phyloP scores from a whole-genome alignment of 768 basidiomycete species.

The Naganishia vaughanmartiniae region DNA sequence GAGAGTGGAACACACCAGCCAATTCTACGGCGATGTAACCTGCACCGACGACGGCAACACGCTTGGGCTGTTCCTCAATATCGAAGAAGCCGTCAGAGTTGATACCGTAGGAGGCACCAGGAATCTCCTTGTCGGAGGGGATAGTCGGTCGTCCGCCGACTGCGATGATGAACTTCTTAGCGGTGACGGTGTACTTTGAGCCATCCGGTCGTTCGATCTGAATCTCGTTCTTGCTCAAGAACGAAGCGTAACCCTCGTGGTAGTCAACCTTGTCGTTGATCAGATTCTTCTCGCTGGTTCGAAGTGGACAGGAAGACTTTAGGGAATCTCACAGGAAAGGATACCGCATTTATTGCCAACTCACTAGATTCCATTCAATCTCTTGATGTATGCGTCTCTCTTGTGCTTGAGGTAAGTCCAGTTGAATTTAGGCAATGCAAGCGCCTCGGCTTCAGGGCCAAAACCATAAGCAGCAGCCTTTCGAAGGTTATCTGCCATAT shows the following conservation, averaged over 20 bases:
- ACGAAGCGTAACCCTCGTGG: constrained; percentile 71
- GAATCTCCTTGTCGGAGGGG: constrained; percentile 74
- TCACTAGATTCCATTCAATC: constrained; percentile 66
- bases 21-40: constrained; percentile 98
- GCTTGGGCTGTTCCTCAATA: constrained; percentile 81
- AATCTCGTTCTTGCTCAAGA: constrained; percentile 68
- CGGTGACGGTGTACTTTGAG: constrained; percentile 66
- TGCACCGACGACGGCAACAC: constrained; percentile 90
- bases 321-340: background rate
- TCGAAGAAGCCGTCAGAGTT: constrained; percentile 96
- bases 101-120: constrained; percentile 81
- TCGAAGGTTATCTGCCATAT: constrained; percentile 72
- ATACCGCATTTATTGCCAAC: constrained; percentile 23
- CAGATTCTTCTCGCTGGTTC: constrained; percentile 68
- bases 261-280: constrained; percentile 82
- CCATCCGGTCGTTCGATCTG: constrained; percentile 67
- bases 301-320: background rate
- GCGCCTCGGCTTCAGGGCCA: constrained; percentile 52
- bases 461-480: constrained; percentile 67
- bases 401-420: constrained; percentile 90
- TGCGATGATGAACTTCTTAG: constrained; percentile 76
- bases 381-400: constrained; percentile 90
- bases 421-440: constrained; percentile 61
- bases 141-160: constrained; percentile 80
- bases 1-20: constrained; percentile 85